These are phyloP conservation scores for Tricholomella constricta DNA, from an alignment of 768 basidiomycete species.

Conservation along the genomic window DNA sequence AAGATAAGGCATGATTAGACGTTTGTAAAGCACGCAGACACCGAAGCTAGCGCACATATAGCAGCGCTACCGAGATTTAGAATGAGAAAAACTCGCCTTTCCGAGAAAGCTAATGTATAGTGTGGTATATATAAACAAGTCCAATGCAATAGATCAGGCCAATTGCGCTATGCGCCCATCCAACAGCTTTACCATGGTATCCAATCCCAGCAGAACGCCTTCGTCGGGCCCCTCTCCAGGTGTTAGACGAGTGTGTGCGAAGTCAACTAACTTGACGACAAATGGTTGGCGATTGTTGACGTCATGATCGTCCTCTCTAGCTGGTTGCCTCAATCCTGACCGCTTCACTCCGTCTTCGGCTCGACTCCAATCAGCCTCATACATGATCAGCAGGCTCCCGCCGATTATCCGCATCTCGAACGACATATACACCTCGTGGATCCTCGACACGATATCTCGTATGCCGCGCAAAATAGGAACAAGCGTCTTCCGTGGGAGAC, in stretches of 20 bases:
- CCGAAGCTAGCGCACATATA: too few species aligned
- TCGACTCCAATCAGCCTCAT: slow-evolving; percentile 51
- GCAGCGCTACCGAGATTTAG: too few species aligned
- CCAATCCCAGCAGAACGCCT: slow-evolving; percentile 73
- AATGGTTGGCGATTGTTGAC: slow-evolving; percentile 50
- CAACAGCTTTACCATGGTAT: slow-evolving; percentile 62
- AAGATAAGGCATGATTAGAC: too few species aligned
- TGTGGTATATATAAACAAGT: too few species aligned
- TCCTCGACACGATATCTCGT: slow-evolving; percentile 49
- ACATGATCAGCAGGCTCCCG: slow-evolving; percentile 77
- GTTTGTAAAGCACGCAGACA: too few species aligned
- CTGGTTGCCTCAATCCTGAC: slow-evolving; percentile 21
- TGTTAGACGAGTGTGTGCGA: slow-evolving; percentile 80
- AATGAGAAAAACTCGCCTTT: too few species aligned
- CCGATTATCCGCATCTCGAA: slow-evolving; percentile 82
- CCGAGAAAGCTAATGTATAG: too few species aligned
- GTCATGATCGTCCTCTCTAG: slow-evolving; percentile 34
- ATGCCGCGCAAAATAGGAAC: slow-evolving; percentile 59
- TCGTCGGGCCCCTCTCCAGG: slow-evolving; percentile 75
- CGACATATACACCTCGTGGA: slow-evolving; percentile 47
- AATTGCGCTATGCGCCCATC: slow-evolving; percentile 33
- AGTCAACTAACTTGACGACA: slow-evolving; percentile 84
- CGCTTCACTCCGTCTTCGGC: slow-evolving; percentile 44
- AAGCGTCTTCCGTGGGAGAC: slow-evolving; percentile 59
- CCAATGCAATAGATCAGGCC: too few species aligned